phyloP scores from a whole-genome alignment of 306 rosid genomes.

The Acacia melanoxylon region DNA sequence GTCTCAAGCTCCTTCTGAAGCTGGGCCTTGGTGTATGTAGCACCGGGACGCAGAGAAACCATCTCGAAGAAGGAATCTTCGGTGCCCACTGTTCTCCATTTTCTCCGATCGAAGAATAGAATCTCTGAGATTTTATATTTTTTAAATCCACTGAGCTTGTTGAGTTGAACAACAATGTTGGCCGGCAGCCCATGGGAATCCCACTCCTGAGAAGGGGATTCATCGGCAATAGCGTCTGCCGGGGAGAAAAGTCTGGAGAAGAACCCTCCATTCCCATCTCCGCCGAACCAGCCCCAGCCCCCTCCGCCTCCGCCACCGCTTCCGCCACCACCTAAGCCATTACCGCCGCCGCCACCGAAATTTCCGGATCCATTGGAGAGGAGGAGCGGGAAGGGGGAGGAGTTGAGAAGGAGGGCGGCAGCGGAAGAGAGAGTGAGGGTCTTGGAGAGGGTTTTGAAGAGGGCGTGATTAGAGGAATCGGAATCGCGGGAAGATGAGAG shows the following conservation, averaged over 20 bases:
- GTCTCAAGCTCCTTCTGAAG: conserved; percentile 87
- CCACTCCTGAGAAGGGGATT: conserved; percentile 65
- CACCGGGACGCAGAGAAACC: conserved; percentile 84
- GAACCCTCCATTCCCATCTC: conserved; percentile 44
- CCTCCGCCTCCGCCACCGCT: conserved; percentile 50
- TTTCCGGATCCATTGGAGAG: conserved; percentile 22
- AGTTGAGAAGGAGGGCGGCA: conserved; percentile 49
- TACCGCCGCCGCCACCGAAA: conserved; percentile 26
- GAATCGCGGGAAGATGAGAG: conserved; percentile 34
- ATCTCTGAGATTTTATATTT: conserved; percentile 84
- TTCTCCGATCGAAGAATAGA: conserved; percentile 66
- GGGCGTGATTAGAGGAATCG: conserved; percentile 25
- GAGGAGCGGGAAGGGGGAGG: conserved; percentile 21
- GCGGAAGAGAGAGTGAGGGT: conserved; percentile 64
- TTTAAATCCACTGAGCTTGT: conserved; percentile 84
- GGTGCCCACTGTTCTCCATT: conserved; percentile 51
- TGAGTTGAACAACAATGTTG: conserved; percentile 73
- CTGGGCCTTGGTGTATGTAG: conserved; percentile 77
- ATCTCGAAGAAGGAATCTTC: conserved; percentile 92
- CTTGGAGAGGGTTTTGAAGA: conserved; percentile 52
- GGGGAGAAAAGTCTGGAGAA: conserved; percentile 54
- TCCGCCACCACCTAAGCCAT: conserved; percentile 16
- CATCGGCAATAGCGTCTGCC: conserved; percentile 71
- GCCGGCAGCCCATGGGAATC: conserved; percentile 91
- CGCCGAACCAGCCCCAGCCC: conserved; percentile 39